Evolutionary conservation across 768 basidiomycete genomes (phyloP), one percentile per base, ranked within the genome.

Genomic region (Cyclocybe cylindracea): DNA sequence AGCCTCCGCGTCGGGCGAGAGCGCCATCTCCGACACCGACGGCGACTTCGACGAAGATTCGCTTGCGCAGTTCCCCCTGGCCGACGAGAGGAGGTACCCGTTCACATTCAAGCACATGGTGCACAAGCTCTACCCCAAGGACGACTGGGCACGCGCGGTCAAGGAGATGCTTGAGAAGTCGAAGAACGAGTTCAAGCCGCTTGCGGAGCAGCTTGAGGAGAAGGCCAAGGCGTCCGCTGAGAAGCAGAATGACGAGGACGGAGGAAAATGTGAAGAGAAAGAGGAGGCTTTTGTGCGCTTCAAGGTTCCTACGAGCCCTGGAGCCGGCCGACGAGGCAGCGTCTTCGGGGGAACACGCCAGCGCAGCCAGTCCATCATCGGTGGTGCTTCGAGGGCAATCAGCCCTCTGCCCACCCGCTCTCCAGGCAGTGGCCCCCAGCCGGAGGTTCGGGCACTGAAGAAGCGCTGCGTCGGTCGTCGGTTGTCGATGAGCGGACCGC

Each of bases 41-140:
- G 59, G 63, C 10, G 56, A 55, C 47, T 59, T 65, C 2, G n/a
- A 48, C 37, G 33, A 39, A 54, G 14, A 54, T 8, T 72, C 60
- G 1, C 60, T 72, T 7, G 70, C 68, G 2, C 69, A 70, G 36
- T 83, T 84, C 51, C 78, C 78, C 4, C 61, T 77, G 5, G 60
- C 54, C 8, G 53, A 59, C 29, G 68, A 61, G n/a, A 72, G 67
- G 55, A 67, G 70, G 44, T 82, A 79, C 58, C 73, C 74, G 11
- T 87, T 87, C 68, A 85, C 80, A 32, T 87, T 86, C 73, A 81
- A 78, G 59, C 72, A 82, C 59, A 86, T 85, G 83, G 64, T 86
- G 50, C 82, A 87, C 69, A 80, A 83, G 62, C 70, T 86, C 9
- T 87, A 87, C 65, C 72, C 78, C 48, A 66, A 79, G 47, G 79